These are phyloP conservation scores for Omphalotus guepiniiformis DNA, from an alignment of 768 basidiomycete species.

Conservation along the genomic window DNA sequence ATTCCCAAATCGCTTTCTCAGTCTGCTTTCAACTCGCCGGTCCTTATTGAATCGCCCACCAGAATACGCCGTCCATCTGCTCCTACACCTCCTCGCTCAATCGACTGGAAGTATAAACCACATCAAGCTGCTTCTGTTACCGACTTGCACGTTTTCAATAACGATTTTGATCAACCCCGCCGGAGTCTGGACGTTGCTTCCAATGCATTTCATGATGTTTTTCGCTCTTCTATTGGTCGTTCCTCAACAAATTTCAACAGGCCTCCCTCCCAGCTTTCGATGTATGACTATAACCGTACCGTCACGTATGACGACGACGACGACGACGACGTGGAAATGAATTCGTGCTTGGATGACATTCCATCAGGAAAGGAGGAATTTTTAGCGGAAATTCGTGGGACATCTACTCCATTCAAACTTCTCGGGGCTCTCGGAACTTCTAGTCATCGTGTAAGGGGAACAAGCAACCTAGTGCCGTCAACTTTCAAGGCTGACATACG, in stretches of 20 bases:
- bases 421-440: background rate
- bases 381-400: constrained; percentile 7
- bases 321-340: constrained; percentile 11
- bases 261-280: constrained; percentile 20
- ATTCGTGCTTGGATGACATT: background rate
- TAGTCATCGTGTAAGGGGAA: background rate
- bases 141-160: constrained; percentile 7
- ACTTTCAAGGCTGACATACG: background rate
- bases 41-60: constrained; percentile 5
- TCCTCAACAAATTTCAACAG: constrained; percentile 18
- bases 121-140: background rate
- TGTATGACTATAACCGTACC: constrained; percentile 18
- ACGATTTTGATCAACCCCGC: constrained; percentile 3
- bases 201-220: constrained; percentile 5
- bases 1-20: constrained; percentile 13
- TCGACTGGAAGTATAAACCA: constrained; percentile 4
- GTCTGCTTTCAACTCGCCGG: constrained; percentile 14
- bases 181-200: background rate
- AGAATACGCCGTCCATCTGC: constrained; percentile 17
- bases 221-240: constrained; percentile 10
- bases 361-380: constrained; percentile 2
- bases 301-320: constrained; percentile 8
- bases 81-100: constrained; percentile 14
- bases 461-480: background rate
- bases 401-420: constrained; percentile 10